These are phyloP conservation scores for Saturnispora galanensis DNA, from an alignment of 805 yeast genomes.

Conservation along the genomic window DNA sequence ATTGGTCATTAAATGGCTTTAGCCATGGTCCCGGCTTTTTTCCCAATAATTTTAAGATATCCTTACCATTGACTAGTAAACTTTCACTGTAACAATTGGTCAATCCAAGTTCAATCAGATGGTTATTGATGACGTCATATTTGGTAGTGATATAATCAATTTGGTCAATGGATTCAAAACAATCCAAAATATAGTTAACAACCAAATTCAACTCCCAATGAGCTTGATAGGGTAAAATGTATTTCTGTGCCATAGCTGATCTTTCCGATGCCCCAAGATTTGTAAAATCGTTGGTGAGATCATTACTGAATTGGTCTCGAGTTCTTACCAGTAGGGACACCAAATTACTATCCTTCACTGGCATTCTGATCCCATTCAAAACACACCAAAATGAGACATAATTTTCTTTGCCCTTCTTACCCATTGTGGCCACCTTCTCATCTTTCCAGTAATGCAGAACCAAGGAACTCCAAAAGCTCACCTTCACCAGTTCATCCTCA, in stretches of 20 bases:
- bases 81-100: slow-evolving; percentile 39
- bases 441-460: slow-evolving; percentile 42
- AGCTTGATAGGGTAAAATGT: slow-evolving; percentile 42
- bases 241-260: slow-evolving; percentile 48
- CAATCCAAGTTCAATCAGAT: slow-evolving; percentile 29
- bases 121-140: slow-evolving; percentile 27
- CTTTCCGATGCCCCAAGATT: slow-evolving; percentile 30
- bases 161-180: slow-evolving; percentile 9
- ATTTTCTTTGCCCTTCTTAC: slow-evolving; percentile 17
- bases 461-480: slow-evolving; percentile 37
- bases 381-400: slow-evolving; percentile 43
- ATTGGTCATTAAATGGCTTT: slow-evolving; percentile 41
- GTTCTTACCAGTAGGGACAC: slow-evolving; percentile 36
- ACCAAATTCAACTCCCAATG: slow-evolving; percentile 37
- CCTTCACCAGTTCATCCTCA: slow-evolving; percentile 16
- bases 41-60: slow-evolving; percentile 39
- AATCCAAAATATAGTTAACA: slow-evolving; percentile 14
- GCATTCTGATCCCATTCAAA: slow-evolving; percentile 61
- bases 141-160: slow-evolving; percentile 19
- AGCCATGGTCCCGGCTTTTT: slow-evolving; percentile 87
- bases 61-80: slow-evolving; percentile 71
- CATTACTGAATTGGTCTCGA: slow-evolving; percentile 18
- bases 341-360: slow-evolving; percentile 44
- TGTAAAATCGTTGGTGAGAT: slow-evolving; percentile 15
- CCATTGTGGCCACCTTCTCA: slow-evolving; percentile 21